phyloP scores from a whole-genome alignment of 2,329 filamentous ascomycete species.

The Trichophyton schoenleinii region DNA sequence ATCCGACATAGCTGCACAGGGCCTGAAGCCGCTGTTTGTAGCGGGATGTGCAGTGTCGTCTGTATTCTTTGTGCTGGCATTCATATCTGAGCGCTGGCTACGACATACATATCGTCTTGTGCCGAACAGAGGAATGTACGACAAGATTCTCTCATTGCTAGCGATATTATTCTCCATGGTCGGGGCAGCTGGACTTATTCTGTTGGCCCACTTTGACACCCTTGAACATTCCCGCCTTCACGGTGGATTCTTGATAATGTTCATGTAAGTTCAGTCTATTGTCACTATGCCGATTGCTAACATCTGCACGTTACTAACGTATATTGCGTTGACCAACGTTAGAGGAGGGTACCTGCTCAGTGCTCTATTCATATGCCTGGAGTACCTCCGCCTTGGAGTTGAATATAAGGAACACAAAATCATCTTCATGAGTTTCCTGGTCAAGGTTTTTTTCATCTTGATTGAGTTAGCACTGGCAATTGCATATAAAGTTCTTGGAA shows the following conservation, averaged over 20 bases:
- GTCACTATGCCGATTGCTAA: background rate
- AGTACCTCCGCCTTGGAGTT: constrained; percentile 75
- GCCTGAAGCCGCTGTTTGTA: constrained; percentile 51
- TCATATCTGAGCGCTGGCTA: constrained; percentile 71
- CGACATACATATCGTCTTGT: constrained; percentile 68
- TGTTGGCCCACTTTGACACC: constrained; percentile 78
- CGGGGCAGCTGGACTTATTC: constrained; percentile 68
- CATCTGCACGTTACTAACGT: background rate
- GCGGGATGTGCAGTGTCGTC: constrained; percentile 52
- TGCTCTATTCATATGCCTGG: constrained; percentile 77
- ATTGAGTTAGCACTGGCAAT: constrained; percentile 57
- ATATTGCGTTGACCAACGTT: background rate
- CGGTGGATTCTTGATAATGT: constrained; percentile 63
- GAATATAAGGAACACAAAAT: constrained; percentile 60
- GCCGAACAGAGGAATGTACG: constrained; percentile 46
- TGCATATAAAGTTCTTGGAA: constrained; percentile 50
- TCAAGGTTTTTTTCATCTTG: constrained; percentile 76
- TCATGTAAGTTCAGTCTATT: constrained; percentile 43
- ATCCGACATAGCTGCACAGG: constrained; percentile 45
- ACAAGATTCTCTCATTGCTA: constrained; percentile 28
- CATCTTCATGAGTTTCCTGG: constrained; percentile 67
- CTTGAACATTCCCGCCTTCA: constrained; percentile 55
- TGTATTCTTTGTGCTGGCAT: constrained; percentile 66
- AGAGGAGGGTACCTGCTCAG: constrained; percentile 65
- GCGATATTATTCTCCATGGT: constrained; percentile 51